Evolutionary conservation across 495 filamentous ascomycete genomes (phyloP), one percentile per base, ranked within the genome.

Genomic region (Parathielavia hyrcaniae): DNA sequence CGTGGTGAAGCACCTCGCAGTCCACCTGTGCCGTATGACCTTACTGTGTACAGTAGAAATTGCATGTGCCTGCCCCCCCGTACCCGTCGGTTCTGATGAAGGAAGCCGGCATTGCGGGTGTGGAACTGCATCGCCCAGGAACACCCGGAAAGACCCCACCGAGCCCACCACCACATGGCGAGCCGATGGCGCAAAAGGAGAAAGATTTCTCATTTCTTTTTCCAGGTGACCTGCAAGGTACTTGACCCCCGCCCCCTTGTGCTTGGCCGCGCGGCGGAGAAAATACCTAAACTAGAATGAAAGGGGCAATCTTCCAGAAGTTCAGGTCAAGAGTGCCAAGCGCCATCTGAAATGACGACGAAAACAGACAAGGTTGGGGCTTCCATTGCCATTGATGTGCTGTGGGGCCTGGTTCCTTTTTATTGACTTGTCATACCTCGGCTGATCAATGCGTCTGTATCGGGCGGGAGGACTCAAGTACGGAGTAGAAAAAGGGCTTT

Each of bases 261-360:
- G 17, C 50, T 53, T 38, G 22, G 53, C 19, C 17, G 12, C 22
- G 34, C 19, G 57, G n/a, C n/a, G 51, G 12, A 36, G 34, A 48
- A 30, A 30, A 30, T 30, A 30, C 2, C 26, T 30, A 6, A 30
- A 53, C 61, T 60, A 63, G 19, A 53, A 55, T 57, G 20, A 57
- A 58, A 64, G 16, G 48, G 58, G 63, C 19, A 54, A 60, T 55
- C 19, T 65, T 65, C 63, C 58, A 58, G 63, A 65, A 65, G 49
- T 26, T n/a, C 20, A 36, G 32, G 39, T 6, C 34, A n/a, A n/a
- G n/a, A n/a, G n/a, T n/a, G n/a, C n/a, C 20, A 26, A 20, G 20
- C 7, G 20, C 5, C 32, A 26, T 11, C 26, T 36, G 49, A 26
- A 26, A 23, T 9, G 26, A 14, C 4, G 32, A 17, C 11, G 34